Conservation (phyloP, 2,329 filamentous ascomycete species). For the Fusarium stilboides region DNA sequence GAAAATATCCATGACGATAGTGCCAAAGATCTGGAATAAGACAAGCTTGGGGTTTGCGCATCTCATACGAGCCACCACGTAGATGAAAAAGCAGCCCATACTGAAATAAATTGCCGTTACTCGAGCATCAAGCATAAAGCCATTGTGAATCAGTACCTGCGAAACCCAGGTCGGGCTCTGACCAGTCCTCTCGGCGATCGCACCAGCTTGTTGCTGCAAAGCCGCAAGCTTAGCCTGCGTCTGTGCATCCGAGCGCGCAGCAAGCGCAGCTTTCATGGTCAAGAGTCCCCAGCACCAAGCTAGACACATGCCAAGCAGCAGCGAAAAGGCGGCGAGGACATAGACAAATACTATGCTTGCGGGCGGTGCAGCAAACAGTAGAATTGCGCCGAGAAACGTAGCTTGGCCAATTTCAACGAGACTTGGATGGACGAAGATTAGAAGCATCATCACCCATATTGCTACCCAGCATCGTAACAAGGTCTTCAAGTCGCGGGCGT, state of each 20-base stretch:
- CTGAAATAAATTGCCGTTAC: slow-evolving; percentile 58
- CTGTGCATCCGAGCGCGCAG: slow-evolving; percentile 58
- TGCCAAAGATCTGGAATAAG: slow-evolving; percentile 62
- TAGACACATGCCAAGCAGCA: slow-evolving; percentile 63
- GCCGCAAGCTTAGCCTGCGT: slow-evolving; percentile 54
- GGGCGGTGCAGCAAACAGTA: slow-evolving; percentile 63
- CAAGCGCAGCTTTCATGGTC: slow-evolving; percentile 63
- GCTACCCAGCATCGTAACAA: slow-evolving; percentile 63
- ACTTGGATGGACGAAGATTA: slow-evolving; percentile 63
- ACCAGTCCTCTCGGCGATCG: slow-evolving; percentile 50
- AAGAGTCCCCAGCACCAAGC: slow-evolving; percentile 67
- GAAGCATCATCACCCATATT: slow-evolving; percentile 61
- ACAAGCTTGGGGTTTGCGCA: slow-evolving; percentile 62
- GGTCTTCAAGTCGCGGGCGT: slow-evolving; percentile 61
- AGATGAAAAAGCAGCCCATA: slow-evolving; percentile 62
- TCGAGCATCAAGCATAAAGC: slow-evolving; percentile 64
- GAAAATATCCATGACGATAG: slow-evolving; percentile 63
- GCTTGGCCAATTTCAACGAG: slow-evolving; percentile 59
- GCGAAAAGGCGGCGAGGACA: slow-evolving; percentile 58
- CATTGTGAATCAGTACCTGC: slow-evolving; percentile 58
- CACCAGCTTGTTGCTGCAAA: slow-evolving; percentile 56
- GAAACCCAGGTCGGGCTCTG: slow-evolving; percentile 49
- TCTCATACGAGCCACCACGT: slow-evolving; percentile 60
- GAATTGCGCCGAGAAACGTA: slow-evolving; percentile 60
- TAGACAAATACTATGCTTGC: slow-evolving; percentile 63